phyloP scores from a whole-genome alignment of 306 rosid species.

The Corylus americana region DNA sequence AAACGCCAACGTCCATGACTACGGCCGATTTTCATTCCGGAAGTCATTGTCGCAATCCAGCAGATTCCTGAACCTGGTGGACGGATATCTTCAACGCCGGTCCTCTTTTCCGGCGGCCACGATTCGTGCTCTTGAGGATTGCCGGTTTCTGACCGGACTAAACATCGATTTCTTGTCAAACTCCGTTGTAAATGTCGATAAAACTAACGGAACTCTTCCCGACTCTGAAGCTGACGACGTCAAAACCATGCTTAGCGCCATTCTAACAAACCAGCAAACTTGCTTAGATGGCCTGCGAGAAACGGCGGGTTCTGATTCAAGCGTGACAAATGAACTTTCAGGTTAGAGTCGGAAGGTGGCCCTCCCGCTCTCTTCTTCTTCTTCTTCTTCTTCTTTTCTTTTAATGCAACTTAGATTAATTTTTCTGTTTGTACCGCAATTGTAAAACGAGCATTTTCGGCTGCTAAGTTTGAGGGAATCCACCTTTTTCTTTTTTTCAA shows the following conservation, averaged over 20 bases:
- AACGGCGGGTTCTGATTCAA: neutral
- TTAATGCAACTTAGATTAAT: no score
- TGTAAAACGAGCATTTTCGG: no score
- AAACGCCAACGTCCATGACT: neutral
- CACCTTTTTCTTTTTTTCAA: no score
- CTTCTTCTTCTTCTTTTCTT: no score
- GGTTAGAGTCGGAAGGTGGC: no score
- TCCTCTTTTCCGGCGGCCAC: neutral
- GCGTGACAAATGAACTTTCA: neutral
- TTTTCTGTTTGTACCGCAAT: no score
- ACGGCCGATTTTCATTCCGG: neutral
- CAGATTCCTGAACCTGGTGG: neutral
- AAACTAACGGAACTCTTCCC: neutral
- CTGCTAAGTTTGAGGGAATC: no score
- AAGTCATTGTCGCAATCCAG: neutral
- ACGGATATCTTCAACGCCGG: neutral
- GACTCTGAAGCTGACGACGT: neutral
- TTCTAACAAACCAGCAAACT: constrained; percentile 7
- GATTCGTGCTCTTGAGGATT: constrained; percentile 4
- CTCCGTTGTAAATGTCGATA: neutral
- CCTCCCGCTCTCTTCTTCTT: no score
- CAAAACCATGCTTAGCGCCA: neutral
- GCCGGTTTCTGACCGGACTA: neutral
- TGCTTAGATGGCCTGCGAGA: neutral
- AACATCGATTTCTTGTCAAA: neutral